Percentiles rank a stretch among this genome's conserved stretches.
These are phyloP conservation scores for Elaeagnus macrophylla DNA, from an alignment of 306 rosid species.

Conservation along the genomic window DNA sequence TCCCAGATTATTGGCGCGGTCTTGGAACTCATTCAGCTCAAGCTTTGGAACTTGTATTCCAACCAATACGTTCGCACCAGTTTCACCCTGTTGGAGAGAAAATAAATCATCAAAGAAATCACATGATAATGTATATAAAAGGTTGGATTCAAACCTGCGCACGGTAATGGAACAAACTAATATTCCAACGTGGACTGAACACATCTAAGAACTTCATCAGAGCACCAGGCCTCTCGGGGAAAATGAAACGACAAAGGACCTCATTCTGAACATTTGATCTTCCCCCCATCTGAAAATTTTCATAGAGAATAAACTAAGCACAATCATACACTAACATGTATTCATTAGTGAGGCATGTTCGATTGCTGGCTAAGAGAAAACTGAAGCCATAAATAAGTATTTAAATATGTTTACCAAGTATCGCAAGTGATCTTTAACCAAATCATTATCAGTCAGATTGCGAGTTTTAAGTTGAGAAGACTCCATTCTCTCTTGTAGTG, in stretches of 20 bases:
- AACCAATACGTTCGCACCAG: conserved; percentile 80
- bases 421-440: conserved; percentile 88
- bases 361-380: no score
- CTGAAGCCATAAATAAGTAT: no score
- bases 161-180: conserved; percentile 80
- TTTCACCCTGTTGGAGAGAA: conserved; percentile 53
- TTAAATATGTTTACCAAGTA: conserved; percentile 55
- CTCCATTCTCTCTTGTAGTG: conserved; percentile 51
- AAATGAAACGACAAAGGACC: conserved; percentile 74
- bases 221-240: conserved; percentile 96
- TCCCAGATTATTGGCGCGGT: conserved; percentile 41
- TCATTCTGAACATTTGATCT: conserved; percentile 51
- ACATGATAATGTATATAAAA: not conserved
- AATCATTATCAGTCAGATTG: conserved; percentile 69
- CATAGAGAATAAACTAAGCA: conserved; percentile 19
- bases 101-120: not conserved
- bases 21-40: conserved; percentile 61
- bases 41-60: conserved; percentile 54
- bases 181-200: conserved; percentile 93
- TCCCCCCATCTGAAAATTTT: conserved; percentile 69
- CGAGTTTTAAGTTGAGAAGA: conserved; percentile 50
- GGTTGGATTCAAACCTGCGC: conserved; percentile 41
- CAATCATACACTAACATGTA: not conserved
- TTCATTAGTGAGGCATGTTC: no score
- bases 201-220: conserved; percentile 75